Base-by-base conservation (phyloP, 2,329 filamentous ascomycete genomes). In the Colletotrichum euphorbiae region DNA sequence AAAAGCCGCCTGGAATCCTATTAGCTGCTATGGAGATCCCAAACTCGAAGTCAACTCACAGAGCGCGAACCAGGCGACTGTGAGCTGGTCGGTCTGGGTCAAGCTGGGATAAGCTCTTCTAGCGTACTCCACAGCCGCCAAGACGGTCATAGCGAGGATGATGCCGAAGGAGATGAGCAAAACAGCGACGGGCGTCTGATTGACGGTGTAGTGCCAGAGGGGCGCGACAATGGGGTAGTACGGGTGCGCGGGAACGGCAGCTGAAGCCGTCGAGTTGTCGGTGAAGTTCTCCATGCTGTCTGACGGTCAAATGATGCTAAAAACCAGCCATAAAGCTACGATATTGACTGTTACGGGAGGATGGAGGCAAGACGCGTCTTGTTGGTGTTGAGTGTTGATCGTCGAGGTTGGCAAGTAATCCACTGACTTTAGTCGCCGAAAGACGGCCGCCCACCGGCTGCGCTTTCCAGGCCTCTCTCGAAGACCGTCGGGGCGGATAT, bases 31-130 rank as follows among this genome's bases (percentile, higher is more conserved):
- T 24, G 17, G n/a, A 12, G 33, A 21, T 50, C 59, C 54, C 62
- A 33, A 12, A 51, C 46, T 24, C 2, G 40, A 6, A 19, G 3
- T 13, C 19, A 40, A 78, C 85, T 74, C 72, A 88, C 87, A 88
- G 50, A 87, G 70, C 2, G 83, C 77, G 72, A 89, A 89, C 87
- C 87, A 89, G 13, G 78, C 78, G 4, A 84, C 79, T 6, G 81
- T 77, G 36, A 81, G 78, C 64, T 81, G 78, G 13, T 86, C 83
- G 17, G 79, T 78, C 2, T 71, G 62, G 6, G 75, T 69, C 57
- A 85, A 70, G 3, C 63, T 68, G 2, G 76, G 73, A 52, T 78
- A 79, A 7, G 70, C 28, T 42, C 71, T 75, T 38, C 70, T 73
- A 0, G 79, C 80, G 2, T 78, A 45, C 4, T 72, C 61, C 43